These are phyloP conservation scores for Parastagonospora avenae DNA, from an alignment of 2,329 filamentous ascomycete genomes.

Conservation along the genomic window DNA sequence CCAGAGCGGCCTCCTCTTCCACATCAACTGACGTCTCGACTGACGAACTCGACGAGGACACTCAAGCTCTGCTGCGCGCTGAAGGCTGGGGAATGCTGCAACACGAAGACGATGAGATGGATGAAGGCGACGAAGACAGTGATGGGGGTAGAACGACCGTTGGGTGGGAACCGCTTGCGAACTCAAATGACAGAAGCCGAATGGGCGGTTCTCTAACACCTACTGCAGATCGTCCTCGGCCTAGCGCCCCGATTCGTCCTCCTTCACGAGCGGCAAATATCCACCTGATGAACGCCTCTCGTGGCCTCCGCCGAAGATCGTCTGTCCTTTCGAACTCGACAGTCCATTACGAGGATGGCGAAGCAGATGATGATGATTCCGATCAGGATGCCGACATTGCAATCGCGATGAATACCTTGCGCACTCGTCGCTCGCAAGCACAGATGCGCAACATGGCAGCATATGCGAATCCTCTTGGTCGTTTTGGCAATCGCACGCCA, in stretches of 20 bases:
- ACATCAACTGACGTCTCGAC: slow-evolving; percentile 43
- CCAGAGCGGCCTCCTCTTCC: slow-evolving; percentile 37
- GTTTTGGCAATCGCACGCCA: slow-evolving; percentile 32
- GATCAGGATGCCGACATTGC: slow-evolving; percentile 46
- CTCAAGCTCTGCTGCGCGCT: slow-evolving; percentile 41
- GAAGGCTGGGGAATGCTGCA: slow-evolving; percentile 46
- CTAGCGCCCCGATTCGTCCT: slow-evolving; percentile 47
- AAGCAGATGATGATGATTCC: slow-evolving; percentile 51
- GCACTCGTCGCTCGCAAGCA: slow-evolving; percentile 41
- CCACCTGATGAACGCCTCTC: slow-evolving; percentile 41
- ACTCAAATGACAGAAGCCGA: slow-evolving; percentile 52
- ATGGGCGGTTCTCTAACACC: slow-evolving; percentile 54
- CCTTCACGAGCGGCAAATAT: slow-evolving; percentile 44
- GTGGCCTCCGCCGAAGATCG: slow-evolving; percentile 46
- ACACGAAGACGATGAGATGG: slow-evolving; percentile 47
- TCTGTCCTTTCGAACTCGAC: slow-evolving; percentile 43
- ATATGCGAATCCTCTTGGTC: slow-evolving; percentile 27
- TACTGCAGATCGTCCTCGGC: slow-evolving; percentile 53
- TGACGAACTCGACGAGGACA: slow-evolving; percentile 48
- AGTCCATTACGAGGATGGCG: slow-evolving; percentile 48
- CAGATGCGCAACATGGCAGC: slow-evolving; percentile 38
- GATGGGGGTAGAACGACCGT: slow-evolving; percentile 52
- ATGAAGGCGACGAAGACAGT: slow-evolving; percentile 47
- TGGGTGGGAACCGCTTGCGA: slow-evolving; percentile 53
- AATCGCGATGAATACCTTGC: slow-evolving; percentile 43